A percentile compares a stretch with the other conserved stretches of the same genome.
These are phyloP conservation scores for Striga hermonthica DNA, from an alignment of 305 asterid genomes.

Conservation along the genomic window DNA sequence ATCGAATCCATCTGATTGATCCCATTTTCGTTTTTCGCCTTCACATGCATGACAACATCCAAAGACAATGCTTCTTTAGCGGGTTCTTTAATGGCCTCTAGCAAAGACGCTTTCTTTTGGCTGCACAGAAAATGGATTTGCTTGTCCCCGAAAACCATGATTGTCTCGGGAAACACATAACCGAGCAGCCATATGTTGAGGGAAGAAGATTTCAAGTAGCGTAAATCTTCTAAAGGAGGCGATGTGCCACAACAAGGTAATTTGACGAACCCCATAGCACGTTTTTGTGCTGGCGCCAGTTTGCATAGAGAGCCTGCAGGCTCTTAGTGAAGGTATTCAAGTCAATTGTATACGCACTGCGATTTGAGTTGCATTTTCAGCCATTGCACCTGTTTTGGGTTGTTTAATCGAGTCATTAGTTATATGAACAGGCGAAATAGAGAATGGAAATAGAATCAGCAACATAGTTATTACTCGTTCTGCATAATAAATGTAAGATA, in stretches of 20 bases:
- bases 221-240: constrained; percentile 62
- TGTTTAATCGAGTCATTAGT: constrained; percentile 15
- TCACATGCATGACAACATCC: constrained; percentile 54
- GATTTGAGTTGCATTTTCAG: constrained; percentile 45
- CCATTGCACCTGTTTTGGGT: constrained; percentile 36
- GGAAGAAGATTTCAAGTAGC: constrained; percentile 71
- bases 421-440: neutral
- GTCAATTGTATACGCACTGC: constrained; percentile 43
- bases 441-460: neutral
- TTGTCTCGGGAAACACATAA: constrained; percentile 78
- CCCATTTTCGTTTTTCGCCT: constrained; percentile 57
- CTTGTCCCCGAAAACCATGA: constrained; percentile 61
- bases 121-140: constrained; percentile 64
- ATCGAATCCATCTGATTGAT: constrained; percentile 47
- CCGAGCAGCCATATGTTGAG: constrained; percentile 74
- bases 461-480: neutral
- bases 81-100: constrained; percentile 45
- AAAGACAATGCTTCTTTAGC: constrained; percentile 47
- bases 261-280: constrained; percentile 62
- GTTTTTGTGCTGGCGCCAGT: constrained; percentile 48
- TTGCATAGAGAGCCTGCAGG: constrained; percentile 48
- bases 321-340: constrained; percentile 48
- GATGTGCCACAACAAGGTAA: constrained; percentile 55
- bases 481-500: neutral
- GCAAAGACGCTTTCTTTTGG: constrained; percentile 69